Evolutionary conservation across 2,329 filamentous ascomycete species (phyloP), one percentile per base, ranked within the genome.

Genomic region (Claviceps sp.): DNA sequence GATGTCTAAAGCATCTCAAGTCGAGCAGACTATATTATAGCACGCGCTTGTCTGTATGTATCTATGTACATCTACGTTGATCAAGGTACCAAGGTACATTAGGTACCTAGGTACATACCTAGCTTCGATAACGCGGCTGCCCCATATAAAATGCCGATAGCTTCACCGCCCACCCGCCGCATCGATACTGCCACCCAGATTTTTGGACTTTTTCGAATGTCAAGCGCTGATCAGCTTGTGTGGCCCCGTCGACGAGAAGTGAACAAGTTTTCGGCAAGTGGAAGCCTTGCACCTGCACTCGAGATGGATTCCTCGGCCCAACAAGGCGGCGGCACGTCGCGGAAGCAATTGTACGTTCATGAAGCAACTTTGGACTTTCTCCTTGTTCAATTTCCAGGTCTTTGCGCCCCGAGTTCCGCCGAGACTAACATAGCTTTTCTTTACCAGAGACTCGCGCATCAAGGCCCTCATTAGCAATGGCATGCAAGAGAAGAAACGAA

Each of bases 401-500:
- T 30, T 24, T 30, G 5, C 13, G 20, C 11, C 8, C 11, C 42
- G 11, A 11, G 41, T 5, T 26, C 42, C 11, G 22, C 20, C 42
- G 48, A 18, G 11, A 6, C 18, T 44, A 11, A 45, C 18, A 11
- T 18, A n/a, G n/a, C 2, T 14, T 22, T 36, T 4, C 22, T 4
- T 57, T 26, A 43, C 2, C 5, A 89, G 88, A 65, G 89, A 95
- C 70, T 86, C 87, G 72, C 87, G 89, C 69, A 95, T 96, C 62
- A 87, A 85, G 55, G 84, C 89, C 68, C 82, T 96, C 61, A 91
- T 96, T 64, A 82, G 84, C 67, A 96, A 95, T 85, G 86, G 87
- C 58, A 76, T 90, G 56, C 88, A 87, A 69, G 89, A 96, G 69
- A 96, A 95, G 79, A 97, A 97, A 74, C 82, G 93, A 68, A 95